Evolutionary conservation across 1,284 basidiomycete genomes (phyloP).

Genomic region (Irpex sp.): DNA sequence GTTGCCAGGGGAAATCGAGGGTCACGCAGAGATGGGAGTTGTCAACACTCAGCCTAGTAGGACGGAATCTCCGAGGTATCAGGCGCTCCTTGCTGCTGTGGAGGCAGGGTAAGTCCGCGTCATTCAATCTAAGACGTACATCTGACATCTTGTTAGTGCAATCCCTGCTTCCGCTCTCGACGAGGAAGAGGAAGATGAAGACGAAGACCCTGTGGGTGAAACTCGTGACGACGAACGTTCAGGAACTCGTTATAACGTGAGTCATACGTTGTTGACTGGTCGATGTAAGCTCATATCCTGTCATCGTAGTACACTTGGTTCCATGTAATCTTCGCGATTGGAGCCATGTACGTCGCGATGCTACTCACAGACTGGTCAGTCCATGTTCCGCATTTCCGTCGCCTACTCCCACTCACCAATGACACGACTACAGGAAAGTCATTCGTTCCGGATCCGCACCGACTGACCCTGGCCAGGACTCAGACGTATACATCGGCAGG

Average conservation of each 20-base stretch:
- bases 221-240: conserved; percentile 89
- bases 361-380: conserved; percentile 96
- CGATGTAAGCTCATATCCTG: background rate
- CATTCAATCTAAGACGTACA: background rate
- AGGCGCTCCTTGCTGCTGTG: conserved; percentile 92
- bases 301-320: conserved; percentile 88
- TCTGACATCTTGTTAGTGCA: conserved; percentile 44
- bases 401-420: no score
- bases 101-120: conserved; percentile 74
- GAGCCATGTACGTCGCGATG: conserved; percentile 97
- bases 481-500: conserved; percentile 88
- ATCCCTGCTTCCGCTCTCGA: conserved; percentile 92
- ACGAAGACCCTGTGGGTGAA: conserved; percentile 64
- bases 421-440: conserved; percentile 57
- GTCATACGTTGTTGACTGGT: conserved; percentile 20
- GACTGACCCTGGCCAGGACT: conserved; percentile 48
- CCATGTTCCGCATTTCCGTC: background rate
- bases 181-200: conserved; percentile 80
- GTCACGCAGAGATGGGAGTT: conserved; percentile 65
- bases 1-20: conserved; percentile 52
- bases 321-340: conserved; percentile 96
- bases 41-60: conserved; percentile 85
- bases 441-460: conserved; percentile 41
- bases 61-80: conserved; percentile 89
- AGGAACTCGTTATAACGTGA: conserved; percentile 96